A percentile compares a stretch with the other conserved stretches of the same genome.
Evolutionary conservation across 305 asterid species (phyloP).

Genomic region (Fraxinus albicans): DNA sequence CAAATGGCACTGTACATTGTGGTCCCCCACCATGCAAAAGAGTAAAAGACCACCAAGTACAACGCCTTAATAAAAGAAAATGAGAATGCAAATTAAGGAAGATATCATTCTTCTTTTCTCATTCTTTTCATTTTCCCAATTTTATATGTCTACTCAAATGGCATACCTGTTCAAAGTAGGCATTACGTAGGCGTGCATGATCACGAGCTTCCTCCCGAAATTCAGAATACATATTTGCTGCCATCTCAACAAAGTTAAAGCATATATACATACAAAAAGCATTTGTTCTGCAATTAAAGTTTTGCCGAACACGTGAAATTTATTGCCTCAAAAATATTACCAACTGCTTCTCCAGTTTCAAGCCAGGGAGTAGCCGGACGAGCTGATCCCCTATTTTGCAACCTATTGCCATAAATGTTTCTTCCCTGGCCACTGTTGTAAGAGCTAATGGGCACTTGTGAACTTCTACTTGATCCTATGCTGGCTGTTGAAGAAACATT

Average conservation of each 20-base stretch:
- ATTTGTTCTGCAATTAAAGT: slow-evolving; percentile 23
- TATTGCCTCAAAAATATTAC: slow-evolving; percentile 45
- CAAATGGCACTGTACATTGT: background rate
- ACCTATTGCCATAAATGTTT: slow-evolving; percentile 50
- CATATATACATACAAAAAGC: slow-evolving; percentile 30
- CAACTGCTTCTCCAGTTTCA: slow-evolving; percentile 69
- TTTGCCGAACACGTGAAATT: slow-evolving; percentile 20
- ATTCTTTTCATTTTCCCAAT: background rate
- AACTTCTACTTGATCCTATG: slow-evolving; percentile 80
- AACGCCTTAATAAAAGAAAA: background rate
- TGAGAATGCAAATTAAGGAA: background rate
- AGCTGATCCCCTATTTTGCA: slow-evolving; percentile 48
- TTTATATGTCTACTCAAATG: background rate
- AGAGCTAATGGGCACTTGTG: slow-evolving; percentile 58
- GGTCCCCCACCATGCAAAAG: background rate
- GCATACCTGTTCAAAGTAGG: slow-evolving; percentile 88
- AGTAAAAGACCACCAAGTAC: background rate
- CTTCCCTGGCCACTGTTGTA: slow-evolving; percentile 51
- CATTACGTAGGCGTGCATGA: slow-evolving; percentile 80
- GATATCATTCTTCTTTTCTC: background rate
- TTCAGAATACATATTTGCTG: slow-evolving; percentile 82
- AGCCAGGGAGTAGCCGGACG: slow-evolving; percentile 63
- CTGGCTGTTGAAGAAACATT: slow-evolving; percentile 49
- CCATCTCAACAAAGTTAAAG: slow-evolving; percentile 58
- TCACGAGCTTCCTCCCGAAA: slow-evolving; percentile 91